These are phyloP conservation scores for Metschnikowia lachancei DNA, from an alignment of 805 yeast genomes.

Conservation along the genomic window DNA sequence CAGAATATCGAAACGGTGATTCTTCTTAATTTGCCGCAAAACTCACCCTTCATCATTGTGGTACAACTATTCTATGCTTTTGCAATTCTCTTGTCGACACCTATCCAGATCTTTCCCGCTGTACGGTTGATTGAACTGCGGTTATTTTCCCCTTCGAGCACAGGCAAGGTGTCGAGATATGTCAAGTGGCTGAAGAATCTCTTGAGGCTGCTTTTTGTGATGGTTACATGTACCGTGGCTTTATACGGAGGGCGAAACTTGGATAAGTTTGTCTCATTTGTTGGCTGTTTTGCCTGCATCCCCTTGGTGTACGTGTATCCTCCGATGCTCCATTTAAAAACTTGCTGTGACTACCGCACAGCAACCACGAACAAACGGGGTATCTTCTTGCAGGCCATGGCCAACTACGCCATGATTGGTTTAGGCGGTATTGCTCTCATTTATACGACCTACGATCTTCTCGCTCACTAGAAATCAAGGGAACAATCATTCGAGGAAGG, in stretches of 20 bases:
- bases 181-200: slow-evolving; percentile 68
- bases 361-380: slow-evolving; percentile 27
- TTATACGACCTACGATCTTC: slow-evolving; percentile 54
- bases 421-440: slow-evolving; percentile 62
- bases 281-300: slow-evolving; percentile 82
- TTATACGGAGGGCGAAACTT: slow-evolving; percentile 65
- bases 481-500: neutral
- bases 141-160: slow-evolving; percentile 41
- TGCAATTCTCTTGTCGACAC: slow-evolving; percentile 75
- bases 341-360: slow-evolving; percentile 38
- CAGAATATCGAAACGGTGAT: slow-evolving; percentile 62
- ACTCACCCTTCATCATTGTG: slow-evolving; percentile 54
- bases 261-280: slow-evolving; percentile 73
- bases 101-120: slow-evolving; percentile 79
- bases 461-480: slow-evolving; percentile 6
- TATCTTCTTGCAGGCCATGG: slow-evolving; percentile 34
- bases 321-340: slow-evolving; percentile 66
- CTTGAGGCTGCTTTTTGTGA: slow-evolving; percentile 53
- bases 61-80: slow-evolving; percentile 71
- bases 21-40: slow-evolving; percentile 68
- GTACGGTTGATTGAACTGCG: slow-evolving; percentile 67
- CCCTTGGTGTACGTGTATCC: slow-evolving; percentile 86
- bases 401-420: slow-evolving; percentile 49
- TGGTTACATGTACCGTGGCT: slow-evolving; percentile 55
- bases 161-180: slow-evolving; percentile 54